Conservation (phyloP, 805 yeast species). For the Hanseniaspora occidentalis region DNA sequence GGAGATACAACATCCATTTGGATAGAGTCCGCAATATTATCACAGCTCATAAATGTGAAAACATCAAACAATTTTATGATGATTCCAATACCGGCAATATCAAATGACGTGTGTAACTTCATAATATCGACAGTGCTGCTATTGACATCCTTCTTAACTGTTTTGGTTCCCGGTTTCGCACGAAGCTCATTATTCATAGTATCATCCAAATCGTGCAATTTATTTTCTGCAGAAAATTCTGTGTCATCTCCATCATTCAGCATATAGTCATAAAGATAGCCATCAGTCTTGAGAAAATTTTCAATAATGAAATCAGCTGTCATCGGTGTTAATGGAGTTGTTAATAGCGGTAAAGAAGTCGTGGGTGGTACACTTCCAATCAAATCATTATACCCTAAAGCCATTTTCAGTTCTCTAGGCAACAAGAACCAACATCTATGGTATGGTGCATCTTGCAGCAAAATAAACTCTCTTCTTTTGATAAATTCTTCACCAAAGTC, state of each 20-base stretch:
- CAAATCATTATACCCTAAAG: constrained; percentile 31
- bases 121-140: background rate
- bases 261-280: constrained; percentile 1
- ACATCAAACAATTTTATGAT: background rate
- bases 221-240: no score
- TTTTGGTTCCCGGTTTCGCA: no score
- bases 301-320: constrained; percentile 33
- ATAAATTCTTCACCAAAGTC: constrained; percentile 33
- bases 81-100: constrained; percentile 1
- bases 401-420: constrained; percentile 35
- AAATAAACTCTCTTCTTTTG: constrained; percentile 53
- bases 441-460: constrained; percentile 68
- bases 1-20: constrained; percentile 1
- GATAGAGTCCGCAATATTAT: constrained; percentile 3
- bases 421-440: constrained; percentile 69
- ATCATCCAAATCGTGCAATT: no score
- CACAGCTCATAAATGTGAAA: background rate
- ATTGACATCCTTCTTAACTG: no score
- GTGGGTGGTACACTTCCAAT: constrained; percentile 47
- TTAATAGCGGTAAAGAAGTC: constrained; percentile 48
- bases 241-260: background rate
- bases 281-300: constrained; percentile 20
- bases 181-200: no score
- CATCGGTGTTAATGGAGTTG: constrained; percentile 43
- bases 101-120: background rate